Base-by-base conservation (phyloP, 2,329 filamentous ascomycete genomes). In the Leptodontidium sp. region DNA sequence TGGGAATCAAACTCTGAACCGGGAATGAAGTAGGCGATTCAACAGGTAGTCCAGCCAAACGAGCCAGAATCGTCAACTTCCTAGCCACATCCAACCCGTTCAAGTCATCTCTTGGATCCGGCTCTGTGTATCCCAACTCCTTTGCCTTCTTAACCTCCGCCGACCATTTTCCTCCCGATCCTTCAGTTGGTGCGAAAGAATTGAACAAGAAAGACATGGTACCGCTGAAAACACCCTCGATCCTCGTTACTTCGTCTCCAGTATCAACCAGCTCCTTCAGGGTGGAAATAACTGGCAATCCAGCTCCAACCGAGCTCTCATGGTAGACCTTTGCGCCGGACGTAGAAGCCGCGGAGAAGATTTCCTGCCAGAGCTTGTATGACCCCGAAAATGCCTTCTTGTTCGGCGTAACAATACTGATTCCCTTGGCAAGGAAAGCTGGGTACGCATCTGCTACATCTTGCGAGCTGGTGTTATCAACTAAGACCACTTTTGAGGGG, bases 141-240 rank as follows among this genome's bases (percentile, higher is more conserved):
- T 98, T 97, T 66, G 96, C 96, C 81, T 95, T 94, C 78, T 88
- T 90, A 43, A 99, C 96, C 78, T 97, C 94, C 61, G 91, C 91
- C 53, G 93, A 96, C 91, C 97, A 99, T 77, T 91, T 90, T 64
- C 93, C 93, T 43, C 92, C 92, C 26, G 85, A 83, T 5, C 91
- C 91, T 61, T 89, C 87, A 2, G 90, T 90, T 0, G 96, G 96
- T 61, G 94, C 93, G 80, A 98, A 99, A 26, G 90, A 94, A 85
- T 98, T 98, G 89, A 99, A 98, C 50, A 99, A 86, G 86, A 98
- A 99, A 49, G 93, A 97, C 89, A 99, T 95, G 66, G 96, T 99
- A 72, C 96, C 96, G 70, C 93, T 97, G 83, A 99, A 98, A 63
- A 99, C 94, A 73, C 96, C 96, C 82, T 98, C 95, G 75, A 99